These are phyloP conservation scores for Pichia sp. DNA, from an alignment of 1,139 yeast genomes.

Conservation along the genomic window DNA sequence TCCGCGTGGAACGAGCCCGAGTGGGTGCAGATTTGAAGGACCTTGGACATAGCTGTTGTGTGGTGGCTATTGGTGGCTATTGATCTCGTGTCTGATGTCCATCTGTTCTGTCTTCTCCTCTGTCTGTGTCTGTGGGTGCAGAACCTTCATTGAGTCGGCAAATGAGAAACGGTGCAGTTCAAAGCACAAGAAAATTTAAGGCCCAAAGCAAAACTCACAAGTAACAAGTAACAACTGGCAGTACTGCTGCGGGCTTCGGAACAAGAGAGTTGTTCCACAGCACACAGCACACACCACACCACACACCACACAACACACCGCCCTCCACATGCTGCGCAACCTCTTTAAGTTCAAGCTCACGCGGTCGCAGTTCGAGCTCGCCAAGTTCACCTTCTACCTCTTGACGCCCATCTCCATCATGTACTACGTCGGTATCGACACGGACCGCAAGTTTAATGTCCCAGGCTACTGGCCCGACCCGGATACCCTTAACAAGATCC, in stretches of 20 bases:
- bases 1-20: constrained; percentile 97
- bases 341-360: too few species aligned
- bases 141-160: too few species aligned
- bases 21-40: constrained; percentile 71
- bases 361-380: constrained; percentile 30
- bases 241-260: too few species aligned
- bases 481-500: constrained; percentile 79
- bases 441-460: constrained; percentile 80
- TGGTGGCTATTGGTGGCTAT: neutral
- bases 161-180: too few species aligned
- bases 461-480: constrained; percentile 99
- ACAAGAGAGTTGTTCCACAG: neutral
- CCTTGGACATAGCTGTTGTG: constrained; percentile 15
- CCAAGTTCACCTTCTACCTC: constrained; percentile 72
- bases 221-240: too few species aligned
- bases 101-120: neutral
- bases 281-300: neutral
- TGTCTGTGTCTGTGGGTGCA: too few species aligned
- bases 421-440: constrained; percentile 88
- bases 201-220: too few species aligned
- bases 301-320: neutral
- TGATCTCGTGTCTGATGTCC: neutral
- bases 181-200: too few species aligned
- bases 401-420: constrained; percentile 81
- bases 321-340: too few species aligned